A percentile compares a stretch with the other conserved stretches of the same genome.
Conservation (phyloP, 176 grass and related monocot genomes). For the Rhynchospora tenuis region DNA sequence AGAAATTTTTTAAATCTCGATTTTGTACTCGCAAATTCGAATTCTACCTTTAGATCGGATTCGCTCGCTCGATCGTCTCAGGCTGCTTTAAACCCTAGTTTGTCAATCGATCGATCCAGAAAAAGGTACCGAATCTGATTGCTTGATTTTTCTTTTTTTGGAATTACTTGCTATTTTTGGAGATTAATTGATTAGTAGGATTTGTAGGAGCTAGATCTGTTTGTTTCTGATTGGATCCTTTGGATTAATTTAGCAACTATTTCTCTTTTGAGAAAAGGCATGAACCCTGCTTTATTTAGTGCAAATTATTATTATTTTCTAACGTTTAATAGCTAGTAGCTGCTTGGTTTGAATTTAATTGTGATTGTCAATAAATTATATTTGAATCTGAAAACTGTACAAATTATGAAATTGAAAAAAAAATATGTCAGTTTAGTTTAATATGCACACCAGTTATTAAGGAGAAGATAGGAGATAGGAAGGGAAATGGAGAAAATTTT, state of each 20-base stretch:
- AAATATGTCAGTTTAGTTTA: not conserved
- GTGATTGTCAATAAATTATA: not conserved
- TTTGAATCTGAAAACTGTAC: not conserved
- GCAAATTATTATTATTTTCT: not conserved
- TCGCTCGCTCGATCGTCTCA: not conserved
- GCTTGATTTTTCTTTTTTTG: not conserved
- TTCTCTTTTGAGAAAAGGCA: not conserved
- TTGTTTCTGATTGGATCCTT: not conserved
- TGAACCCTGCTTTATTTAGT: not conserved
- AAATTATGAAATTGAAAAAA: not conserved
- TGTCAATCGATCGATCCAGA: not conserved
- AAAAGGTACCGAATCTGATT: not conserved
- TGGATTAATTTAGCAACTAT: not conserved
- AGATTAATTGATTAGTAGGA: not conserved
- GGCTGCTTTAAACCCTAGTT: conserved; percentile 1
- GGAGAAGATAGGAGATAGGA: not conserved
- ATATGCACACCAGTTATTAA: not conserved
- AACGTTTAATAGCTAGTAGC: not conserved
- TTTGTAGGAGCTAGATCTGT: not conserved
- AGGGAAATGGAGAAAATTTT: not conserved
- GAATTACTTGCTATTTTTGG: not conserved
- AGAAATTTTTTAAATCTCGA: not conserved
- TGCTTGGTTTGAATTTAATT: not conserved
- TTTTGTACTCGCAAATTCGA: not conserved
- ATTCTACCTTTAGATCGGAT: not conserved